Percentiles rank a stretch among this genome's conserved stretches.
Conservation (phyloP, 2,329 filamentous ascomycete genomes). For the Verticillium zaregamsianum region DNA sequence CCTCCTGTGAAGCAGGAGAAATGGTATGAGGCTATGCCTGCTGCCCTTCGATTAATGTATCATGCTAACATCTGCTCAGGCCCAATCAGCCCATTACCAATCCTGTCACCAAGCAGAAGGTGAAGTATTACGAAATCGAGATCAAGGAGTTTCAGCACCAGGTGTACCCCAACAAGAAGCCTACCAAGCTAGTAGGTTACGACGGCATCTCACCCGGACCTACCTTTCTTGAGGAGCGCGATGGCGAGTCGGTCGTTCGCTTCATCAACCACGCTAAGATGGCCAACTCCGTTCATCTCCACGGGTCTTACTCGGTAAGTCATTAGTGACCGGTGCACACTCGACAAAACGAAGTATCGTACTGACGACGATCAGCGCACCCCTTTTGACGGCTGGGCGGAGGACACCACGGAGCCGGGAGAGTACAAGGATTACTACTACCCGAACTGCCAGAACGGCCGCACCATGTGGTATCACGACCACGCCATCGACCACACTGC, state of each 20-base stretch:
- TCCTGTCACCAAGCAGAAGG: slow-evolving; percentile 26
- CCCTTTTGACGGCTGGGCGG: slow-evolving; percentile 44
- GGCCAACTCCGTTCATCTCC: slow-evolving; percentile 40
- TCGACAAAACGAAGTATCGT: background rate
- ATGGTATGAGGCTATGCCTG: slow-evolving; percentile 23
- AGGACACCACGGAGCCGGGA: slow-evolving; percentile 38
- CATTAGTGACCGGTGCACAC: too few relatives aligned
- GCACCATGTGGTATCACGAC: slow-evolving; percentile 50
- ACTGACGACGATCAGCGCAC: slow-evolving; percentile 21
- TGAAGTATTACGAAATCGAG: slow-evolving; percentile 22
- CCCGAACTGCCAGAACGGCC: slow-evolving; percentile 42
- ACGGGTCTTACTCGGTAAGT: slow-evolving; percentile 38
- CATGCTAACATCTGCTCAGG: slow-evolving; percentile 1
- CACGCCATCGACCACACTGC: slow-evolving; percentile 34
- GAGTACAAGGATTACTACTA: slow-evolving; percentile 55
- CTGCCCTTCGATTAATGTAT: background rate
- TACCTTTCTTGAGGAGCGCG: slow-evolving; percentile 38
- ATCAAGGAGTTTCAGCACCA: slow-evolving; percentile 17
- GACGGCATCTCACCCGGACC: slow-evolving; percentile 46
- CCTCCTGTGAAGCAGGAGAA: slow-evolving; percentile 36
- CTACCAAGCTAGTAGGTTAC: slow-evolving; percentile 31
- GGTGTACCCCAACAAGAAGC: slow-evolving; percentile 17
- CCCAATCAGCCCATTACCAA: slow-evolving; percentile 11
- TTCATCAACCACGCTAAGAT: slow-evolving; percentile 39
- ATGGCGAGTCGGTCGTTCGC: slow-evolving; percentile 43